Conservation (phyloP, 176 grass and related monocot species). For the Chrysopogon serrulatus region DNA sequence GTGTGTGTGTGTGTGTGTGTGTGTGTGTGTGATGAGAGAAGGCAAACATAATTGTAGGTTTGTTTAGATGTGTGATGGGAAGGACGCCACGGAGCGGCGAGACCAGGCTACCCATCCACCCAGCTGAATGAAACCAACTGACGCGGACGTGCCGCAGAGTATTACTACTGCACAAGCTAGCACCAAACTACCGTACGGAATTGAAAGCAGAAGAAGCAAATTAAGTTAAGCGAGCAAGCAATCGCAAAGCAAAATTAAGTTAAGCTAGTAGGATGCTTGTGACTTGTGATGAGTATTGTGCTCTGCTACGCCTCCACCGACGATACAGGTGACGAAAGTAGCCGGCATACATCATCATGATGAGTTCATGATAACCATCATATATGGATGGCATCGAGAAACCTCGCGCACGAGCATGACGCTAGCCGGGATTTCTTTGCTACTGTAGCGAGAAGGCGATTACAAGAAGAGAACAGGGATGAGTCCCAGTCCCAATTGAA, state of each 20-base stretch:
- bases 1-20: no score
- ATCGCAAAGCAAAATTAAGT: background rate
- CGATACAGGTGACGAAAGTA: no score
- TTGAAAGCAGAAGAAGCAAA: background rate
- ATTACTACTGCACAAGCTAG: background rate
- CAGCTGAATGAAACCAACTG: background rate
- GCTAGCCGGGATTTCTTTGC: background rate
- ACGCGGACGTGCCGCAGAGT: background rate
- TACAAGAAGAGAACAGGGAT: background rate
- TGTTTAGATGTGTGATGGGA: background rate
- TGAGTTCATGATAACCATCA: background rate
- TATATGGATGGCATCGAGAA: background rate
- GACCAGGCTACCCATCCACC: no score
- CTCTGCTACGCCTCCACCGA: no score
- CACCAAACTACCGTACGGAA: background rate
- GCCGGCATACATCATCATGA: no score
- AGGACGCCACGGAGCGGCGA: background rate
- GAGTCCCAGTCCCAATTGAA: background rate
- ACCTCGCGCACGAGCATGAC: no score
- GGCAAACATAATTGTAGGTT: background rate
- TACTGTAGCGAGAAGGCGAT: background rate
- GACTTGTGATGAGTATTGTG: no score
- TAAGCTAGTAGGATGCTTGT: background rate
- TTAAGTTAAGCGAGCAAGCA: no score
- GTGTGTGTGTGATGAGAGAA: no score